Conservation (phyloP, 208 protist genomes). For the Herpetomonas muscarum region DNA sequence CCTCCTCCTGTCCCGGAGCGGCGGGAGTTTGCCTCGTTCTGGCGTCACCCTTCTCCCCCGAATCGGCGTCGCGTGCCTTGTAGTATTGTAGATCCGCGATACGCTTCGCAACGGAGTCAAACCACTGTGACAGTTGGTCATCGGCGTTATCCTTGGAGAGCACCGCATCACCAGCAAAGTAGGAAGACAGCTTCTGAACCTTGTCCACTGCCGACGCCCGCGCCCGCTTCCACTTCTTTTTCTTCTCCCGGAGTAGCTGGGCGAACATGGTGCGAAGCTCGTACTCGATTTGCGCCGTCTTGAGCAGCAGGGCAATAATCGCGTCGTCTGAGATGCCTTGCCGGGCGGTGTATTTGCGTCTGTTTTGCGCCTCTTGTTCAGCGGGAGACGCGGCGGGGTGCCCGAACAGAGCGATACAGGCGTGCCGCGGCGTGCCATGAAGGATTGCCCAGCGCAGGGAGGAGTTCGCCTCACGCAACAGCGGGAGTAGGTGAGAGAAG, state of each 20-base stretch:
- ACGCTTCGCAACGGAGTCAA: constrained; percentile 79
- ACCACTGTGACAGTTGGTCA: constrained; percentile 93
- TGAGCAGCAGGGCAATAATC: constrained; percentile 90
- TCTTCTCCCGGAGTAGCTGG: constrained; percentile 84
- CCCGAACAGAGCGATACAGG: background rate
- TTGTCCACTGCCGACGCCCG: constrained; percentile 51
- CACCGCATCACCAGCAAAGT: constrained; percentile 90
- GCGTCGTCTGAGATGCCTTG: constrained; percentile 39
- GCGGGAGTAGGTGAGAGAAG: constrained; percentile 74
- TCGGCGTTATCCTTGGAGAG: constrained; percentile 68
- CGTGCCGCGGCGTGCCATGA: constrained; percentile 44
- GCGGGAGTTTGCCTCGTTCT: background rate
- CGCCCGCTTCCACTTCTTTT: constrained; percentile 82
- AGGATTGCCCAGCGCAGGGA: constrained; percentile 95
- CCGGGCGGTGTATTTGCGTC: constrained; percentile 27
- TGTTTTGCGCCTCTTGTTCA: constrained; percentile 1
- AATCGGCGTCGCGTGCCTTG: background rate
- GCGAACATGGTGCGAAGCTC: constrained; percentile 87
- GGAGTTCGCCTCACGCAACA: constrained; percentile 92
- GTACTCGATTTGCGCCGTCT: constrained; percentile 95
- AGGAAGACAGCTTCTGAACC: constrained; percentile 81
- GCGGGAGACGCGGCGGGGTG: constrained; percentile 4
- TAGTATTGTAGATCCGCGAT: constrained; percentile 41
- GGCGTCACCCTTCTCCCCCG: background rate
- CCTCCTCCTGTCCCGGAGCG: constrained; percentile 31